A percentile compares a stretch with the other conserved stretches of the same genome.
These are phyloP conservation scores for Apodospora peruviana DNA, from an alignment of 495 filamentous ascomycete genomes.

Conservation along the genomic window DNA sequence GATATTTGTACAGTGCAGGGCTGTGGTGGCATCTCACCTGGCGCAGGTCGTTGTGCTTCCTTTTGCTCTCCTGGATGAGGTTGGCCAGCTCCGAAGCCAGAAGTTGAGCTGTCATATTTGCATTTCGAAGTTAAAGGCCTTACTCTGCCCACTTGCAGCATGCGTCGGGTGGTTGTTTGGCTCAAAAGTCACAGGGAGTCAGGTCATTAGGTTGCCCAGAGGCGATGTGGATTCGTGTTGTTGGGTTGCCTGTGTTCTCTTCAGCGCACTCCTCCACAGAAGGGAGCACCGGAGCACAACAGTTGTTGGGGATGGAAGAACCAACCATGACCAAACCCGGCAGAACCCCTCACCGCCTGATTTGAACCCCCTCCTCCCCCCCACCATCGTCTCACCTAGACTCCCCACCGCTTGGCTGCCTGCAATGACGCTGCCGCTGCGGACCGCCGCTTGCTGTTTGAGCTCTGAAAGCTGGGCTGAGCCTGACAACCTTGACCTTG, in stretches of 20 bases:
- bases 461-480: not conserved
- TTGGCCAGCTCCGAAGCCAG: constrained; percentile 84
- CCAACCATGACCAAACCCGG: constrained; percentile 20
- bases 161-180: not conserved
- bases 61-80: constrained; percentile 91
- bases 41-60: constrained; percentile 83
- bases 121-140: constrained; percentile 11
- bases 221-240: constrained; percentile 10
- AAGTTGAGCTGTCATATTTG: constrained; percentile 87
- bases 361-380: constrained; percentile 6
- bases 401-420: not conserved
- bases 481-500: not conserved
- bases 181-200: not conserved
- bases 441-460: not conserved
- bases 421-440: not conserved
- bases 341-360: constrained; percentile 17
- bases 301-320: not conserved
- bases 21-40: constrained; percentile 53
- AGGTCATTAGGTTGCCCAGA: too few relatives aligned
- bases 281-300: too few relatives aligned
- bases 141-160: not conserved
- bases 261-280: too few relatives aligned
- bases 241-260: constrained; percentile 1
- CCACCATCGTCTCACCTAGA: not conserved
- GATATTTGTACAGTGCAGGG: not conserved